Conservation (phyloP, 2,329 filamentous ascomycete species). For the Atkinsonella hypoxylon region DNA sequence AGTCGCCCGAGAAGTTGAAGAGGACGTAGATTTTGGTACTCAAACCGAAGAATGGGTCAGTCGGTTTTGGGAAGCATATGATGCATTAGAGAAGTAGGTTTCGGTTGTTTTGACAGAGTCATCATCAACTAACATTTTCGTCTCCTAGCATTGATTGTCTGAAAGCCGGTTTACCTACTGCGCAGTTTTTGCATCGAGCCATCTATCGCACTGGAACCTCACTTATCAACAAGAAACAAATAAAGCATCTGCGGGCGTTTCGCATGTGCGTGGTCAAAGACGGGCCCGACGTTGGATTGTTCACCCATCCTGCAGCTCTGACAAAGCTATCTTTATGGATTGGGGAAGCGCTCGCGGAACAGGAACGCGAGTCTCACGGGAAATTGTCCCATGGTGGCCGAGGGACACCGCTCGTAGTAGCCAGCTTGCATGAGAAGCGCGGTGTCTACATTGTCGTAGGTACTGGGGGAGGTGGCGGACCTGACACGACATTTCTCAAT, state of each 20-base stretch:
- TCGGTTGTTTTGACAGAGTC: background rate
- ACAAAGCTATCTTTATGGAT: slow-evolving; percentile 94
- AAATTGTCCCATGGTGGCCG: slow-evolving; percentile 55
- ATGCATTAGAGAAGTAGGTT: slow-evolving; percentile 56
- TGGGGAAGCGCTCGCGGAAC: slow-evolving; percentile 79
- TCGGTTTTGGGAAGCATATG: slow-evolving; percentile 61
- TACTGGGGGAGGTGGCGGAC: slow-evolving; percentile 74
- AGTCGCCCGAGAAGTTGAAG: slow-evolving; percentile 28
- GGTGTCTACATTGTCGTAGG: slow-evolving; percentile 90
- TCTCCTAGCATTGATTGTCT: slow-evolving; percentile 56
- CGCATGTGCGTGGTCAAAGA: slow-evolving; percentile 95
- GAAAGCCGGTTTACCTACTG: slow-evolving; percentile 64
- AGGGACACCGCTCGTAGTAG: slow-evolving; percentile 79
- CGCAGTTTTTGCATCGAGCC: slow-evolving; percentile 80
- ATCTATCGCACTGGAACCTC: slow-evolving; percentile 89
- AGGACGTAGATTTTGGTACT: slow-evolving; percentile 34
- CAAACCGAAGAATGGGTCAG: slow-evolving; percentile 53
- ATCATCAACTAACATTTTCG: slow-evolving; percentile 1
- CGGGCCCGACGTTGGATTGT: slow-evolving; percentile 80
- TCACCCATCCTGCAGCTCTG: slow-evolving; percentile 83
- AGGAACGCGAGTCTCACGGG: slow-evolving; percentile 67
- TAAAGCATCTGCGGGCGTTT: slow-evolving; percentile 83
- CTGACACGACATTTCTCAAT: slow-evolving; percentile 57
- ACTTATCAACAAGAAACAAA: slow-evolving; percentile 85
- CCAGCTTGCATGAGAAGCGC: slow-evolving; percentile 74